These are phyloP conservation scores for Camelina sativa DNA, from an alignment of 345 rosid species.

Conservation along the genomic window DNA sequence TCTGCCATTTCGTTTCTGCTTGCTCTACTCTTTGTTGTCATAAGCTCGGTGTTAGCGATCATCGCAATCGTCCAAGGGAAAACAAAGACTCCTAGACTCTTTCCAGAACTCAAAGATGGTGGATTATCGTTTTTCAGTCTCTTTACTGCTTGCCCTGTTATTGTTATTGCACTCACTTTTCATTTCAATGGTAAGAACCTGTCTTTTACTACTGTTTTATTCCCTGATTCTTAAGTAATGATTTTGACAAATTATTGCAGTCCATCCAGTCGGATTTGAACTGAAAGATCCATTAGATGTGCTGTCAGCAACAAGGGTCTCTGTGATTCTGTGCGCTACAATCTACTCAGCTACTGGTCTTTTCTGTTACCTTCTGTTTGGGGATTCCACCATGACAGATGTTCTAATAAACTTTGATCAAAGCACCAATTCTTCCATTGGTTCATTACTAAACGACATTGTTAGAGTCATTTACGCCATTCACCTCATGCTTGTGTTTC, in stretches of 20 bases:
- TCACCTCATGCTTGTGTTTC: constrained; percentile 86
- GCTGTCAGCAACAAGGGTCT: constrained; percentile 61
- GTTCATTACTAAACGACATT: constrained; percentile 57
- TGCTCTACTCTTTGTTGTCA: constrained; percentile 73
- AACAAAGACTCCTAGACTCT: constrained; percentile 62
- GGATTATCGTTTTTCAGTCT: constrained; percentile 66
- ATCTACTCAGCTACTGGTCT: constrained; percentile 72
- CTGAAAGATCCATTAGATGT: constrained; percentile 68
- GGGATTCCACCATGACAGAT: constrained; percentile 75
- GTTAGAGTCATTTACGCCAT: constrained; percentile 79
- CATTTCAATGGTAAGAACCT: constrained; percentile 70
- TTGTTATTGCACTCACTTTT: constrained; percentile 90
- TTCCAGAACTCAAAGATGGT: constrained; percentile 57
- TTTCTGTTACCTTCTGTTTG: constrained; percentile 81
- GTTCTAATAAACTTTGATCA: constrained; percentile 78
- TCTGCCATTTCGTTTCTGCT: constrained; percentile 50
- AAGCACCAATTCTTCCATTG: constrained; percentile 53
- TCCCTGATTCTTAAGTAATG: constrained; percentile 7
- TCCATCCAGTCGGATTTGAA: constrained; percentile 79
- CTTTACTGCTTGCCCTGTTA: constrained; percentile 89
- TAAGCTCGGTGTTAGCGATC: constrained; percentile 71
- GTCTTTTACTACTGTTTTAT: neutral
- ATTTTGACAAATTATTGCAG: constrained; percentile 47
- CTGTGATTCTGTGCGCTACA: constrained; percentile 58
- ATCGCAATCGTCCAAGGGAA: constrained; percentile 63